phyloP scores from a whole-genome alignment of 331 rosid species.

The Phaseolus coccineus region DNA sequence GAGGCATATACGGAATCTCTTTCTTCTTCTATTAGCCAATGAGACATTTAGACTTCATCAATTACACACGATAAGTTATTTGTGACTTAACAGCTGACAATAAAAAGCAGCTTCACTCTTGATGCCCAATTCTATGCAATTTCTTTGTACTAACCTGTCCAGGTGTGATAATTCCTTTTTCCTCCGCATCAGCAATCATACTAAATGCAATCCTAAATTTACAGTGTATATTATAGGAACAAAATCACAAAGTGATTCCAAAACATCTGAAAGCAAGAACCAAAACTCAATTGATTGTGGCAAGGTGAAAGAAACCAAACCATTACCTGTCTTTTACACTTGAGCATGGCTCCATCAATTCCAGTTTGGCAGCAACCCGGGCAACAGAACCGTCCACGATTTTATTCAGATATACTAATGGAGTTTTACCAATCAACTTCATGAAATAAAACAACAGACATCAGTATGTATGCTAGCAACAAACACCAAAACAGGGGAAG shows the following conservation, averaged over 20 bases:
- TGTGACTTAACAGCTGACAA: background rate
- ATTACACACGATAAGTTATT: background rate
- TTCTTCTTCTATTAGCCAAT: background rate
- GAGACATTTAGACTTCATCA: background rate
- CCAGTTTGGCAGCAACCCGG: slow-evolving; percentile 70
- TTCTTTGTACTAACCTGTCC: slow-evolving; percentile 59
- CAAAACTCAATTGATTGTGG: background rate
- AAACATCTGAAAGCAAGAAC: background rate
- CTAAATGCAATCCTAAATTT: slow-evolving; percentile 68
- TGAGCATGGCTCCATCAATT: slow-evolving; percentile 71
- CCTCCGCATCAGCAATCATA: slow-evolving; percentile 80
- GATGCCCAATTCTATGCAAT: background rate
- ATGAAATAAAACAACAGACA: background rate
- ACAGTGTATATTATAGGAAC: background rate
- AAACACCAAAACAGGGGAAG: slow-evolving; percentile 17
- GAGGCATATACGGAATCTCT: background rate
- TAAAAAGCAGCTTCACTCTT: background rate
- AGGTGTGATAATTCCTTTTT: slow-evolving; percentile 66
- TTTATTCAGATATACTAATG: slow-evolving; percentile 68
- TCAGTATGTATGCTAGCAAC: slow-evolving; percentile 1
- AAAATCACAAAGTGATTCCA: slow-evolving; percentile 13
- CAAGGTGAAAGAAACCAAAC: background rate
- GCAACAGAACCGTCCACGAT: slow-evolving; percentile 60
- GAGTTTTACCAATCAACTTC: slow-evolving; percentile 72
- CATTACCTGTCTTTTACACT: slow-evolving; percentile 76